These are phyloP conservation scores for Trypanosoma conorhini DNA, from an alignment of 208 protist genomes.

Conservation along the genomic window DNA sequence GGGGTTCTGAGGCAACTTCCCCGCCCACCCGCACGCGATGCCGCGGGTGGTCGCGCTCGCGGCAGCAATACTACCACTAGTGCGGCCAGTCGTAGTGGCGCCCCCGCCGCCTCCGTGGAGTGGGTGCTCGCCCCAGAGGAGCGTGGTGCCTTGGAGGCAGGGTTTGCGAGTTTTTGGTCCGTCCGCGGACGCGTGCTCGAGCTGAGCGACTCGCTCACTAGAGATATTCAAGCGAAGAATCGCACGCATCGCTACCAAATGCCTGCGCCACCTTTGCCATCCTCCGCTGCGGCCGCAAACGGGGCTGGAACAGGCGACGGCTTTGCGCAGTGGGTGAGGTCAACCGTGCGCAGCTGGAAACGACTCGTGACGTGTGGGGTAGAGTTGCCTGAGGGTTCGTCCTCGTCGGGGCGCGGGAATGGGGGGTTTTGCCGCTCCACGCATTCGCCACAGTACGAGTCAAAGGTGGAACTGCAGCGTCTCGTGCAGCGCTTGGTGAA, in stretches of 20 bases:
- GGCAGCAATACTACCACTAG: background rate
- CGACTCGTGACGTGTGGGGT: constrained; percentile 59
- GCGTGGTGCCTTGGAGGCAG: constrained; percentile 30
- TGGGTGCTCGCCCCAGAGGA: constrained; percentile 45
- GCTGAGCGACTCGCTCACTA: constrained; percentile 46
- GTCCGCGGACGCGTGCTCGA: constrained; percentile 43
- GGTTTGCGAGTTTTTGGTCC: constrained; percentile 66
- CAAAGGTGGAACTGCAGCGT: constrained; percentile 51
- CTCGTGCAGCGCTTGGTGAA: constrained; percentile 50
- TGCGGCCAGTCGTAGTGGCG: background rate
- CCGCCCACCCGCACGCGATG: constrained; percentile 27
- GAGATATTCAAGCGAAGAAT: constrained; percentile 67
- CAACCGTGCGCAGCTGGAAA: constrained; percentile 19
- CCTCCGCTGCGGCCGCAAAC: background rate
- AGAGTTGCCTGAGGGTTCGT: constrained; percentile 28
- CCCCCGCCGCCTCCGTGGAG: background rate
- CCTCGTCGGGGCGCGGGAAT: constrained; percentile 27
- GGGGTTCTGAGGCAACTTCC: constrained; percentile 43
- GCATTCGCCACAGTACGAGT: constrained; percentile 51
- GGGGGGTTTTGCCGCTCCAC: constrained; percentile 43
- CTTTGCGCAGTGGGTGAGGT: constrained; percentile 17
- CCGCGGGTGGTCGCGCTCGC: background rate
- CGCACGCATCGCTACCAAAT: constrained; percentile 46
- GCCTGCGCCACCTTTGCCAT: background rate
- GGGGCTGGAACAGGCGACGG: background rate